Percentiles rank a stretch among this genome's conserved stretches.
Conservation (phyloP, 257 asterid genomes). For the Solanum tarapatanum region DNA sequence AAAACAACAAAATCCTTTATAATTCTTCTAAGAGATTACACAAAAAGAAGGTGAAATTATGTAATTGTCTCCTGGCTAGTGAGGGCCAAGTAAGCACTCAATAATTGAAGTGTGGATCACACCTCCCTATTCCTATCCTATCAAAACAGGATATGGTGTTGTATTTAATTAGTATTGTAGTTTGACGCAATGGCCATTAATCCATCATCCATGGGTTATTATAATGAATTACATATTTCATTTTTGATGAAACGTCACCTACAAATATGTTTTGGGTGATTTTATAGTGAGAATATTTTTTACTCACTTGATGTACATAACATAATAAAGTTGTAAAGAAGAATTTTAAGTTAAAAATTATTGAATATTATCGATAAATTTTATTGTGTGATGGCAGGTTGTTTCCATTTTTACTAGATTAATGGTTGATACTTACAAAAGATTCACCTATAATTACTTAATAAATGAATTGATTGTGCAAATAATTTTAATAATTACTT, state of each 20-base stretch:
- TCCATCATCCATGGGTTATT: not conserved
- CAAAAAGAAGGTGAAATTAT: not conserved
- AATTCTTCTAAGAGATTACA: not conserved
- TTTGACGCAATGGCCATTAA: not conserved
- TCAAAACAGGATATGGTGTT: not conserved
- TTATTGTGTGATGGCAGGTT: not conserved
- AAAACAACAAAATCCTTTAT: not conserved
- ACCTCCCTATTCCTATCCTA: not conserved
- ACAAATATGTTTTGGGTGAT: not conserved
- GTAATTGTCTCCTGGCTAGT: not conserved
- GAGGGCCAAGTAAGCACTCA: slow-evolving; percentile 16
- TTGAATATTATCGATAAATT: too few species aligned
- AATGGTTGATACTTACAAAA: not conserved
- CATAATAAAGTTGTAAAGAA: not conserved
- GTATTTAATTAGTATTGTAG: not conserved
- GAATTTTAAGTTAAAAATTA: not conserved
- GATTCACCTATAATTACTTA: not conserved
- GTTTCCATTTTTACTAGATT: not conserved
- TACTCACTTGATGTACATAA: not conserved
- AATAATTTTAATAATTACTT: not conserved
- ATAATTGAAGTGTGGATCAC: slow-evolving; percentile 9
- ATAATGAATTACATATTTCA: not conserved
- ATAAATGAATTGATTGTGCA: not conserved
- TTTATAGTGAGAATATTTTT: not conserved
- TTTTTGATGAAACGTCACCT: not conserved